Base-by-base conservation (phyloP, 257 asterid genomes). In the Petrea volubilis region DNA sequence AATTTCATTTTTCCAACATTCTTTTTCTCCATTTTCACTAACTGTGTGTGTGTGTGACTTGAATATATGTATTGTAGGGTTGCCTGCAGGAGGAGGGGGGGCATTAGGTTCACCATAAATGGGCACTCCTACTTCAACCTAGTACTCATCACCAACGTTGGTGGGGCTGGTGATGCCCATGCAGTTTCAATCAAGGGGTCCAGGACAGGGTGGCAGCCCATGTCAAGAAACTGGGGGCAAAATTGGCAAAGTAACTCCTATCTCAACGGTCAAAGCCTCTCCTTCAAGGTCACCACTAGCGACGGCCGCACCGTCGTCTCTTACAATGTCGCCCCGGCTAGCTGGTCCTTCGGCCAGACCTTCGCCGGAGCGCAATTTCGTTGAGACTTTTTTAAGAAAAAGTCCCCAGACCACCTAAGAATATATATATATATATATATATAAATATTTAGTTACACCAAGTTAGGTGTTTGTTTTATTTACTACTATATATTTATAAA, bases 141-240 rank as follows among this genome's bases (percentile, higher is more conserved):
- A 36, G 91, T 92, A 50, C 84, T 92, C 31, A 70, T 92, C 7
- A 90, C 98, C 23, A 92, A 92, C 78, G 98, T 92, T 7, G 98
- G 91, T 6, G 98, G 96, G 10, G 90, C 94, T 5, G 98, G 97
- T 0, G 98, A 92, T 69, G 97, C 88, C 3, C 98, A 85, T 56
- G 17, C 95, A 6, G 96, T 88, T 2, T 77, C 91, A 31, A 77
- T 92, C 75, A 92, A 88, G 46, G 98, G 98, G 3, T 88, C 98
- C 12, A 79, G 92, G 57, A 86, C 91, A 5, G 79, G 80, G 9
- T 92, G 98, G 98, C 96, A 88, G 57, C 73, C 86, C 4, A 85
- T 92, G 98, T 86, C 96, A 5, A 86, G 98, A 71, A 92, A 92
- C 77, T 92, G 96, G 98, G 98, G 98, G 0, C 96, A 89, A 18